Conservation (phyloP, 2,329 filamentous ascomycete genomes). For the Ophiosphaerella korrae region DNA sequence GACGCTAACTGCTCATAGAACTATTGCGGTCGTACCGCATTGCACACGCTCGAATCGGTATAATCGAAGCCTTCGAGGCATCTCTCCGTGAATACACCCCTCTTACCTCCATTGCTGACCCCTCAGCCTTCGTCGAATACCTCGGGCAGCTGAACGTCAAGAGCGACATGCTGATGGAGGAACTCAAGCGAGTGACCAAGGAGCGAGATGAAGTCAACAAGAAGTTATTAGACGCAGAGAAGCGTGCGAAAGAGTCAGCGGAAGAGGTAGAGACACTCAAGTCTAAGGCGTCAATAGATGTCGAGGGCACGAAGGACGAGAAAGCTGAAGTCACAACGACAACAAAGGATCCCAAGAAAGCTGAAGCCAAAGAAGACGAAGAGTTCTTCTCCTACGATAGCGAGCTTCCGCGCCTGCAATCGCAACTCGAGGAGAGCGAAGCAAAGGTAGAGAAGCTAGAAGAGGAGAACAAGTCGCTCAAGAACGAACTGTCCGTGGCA, state of each 20-base stretch:
- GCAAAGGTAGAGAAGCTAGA: slow-evolving; percentile 74
- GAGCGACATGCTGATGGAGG: slow-evolving; percentile 90
- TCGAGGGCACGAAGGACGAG: slow-evolving; percentile 25
- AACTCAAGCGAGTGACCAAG: slow-evolving; percentile 82
- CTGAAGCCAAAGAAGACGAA: slow-evolving; percentile 54
- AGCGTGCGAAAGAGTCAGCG: slow-evolving; percentile 64
- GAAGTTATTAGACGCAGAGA: slow-evolving; percentile 72
- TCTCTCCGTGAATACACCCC: slow-evolving; percentile 91
- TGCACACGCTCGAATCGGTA: slow-evolving; percentile 82
- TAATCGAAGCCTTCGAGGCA: slow-evolving; percentile 92
- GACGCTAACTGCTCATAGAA: slow-evolving; percentile 59
- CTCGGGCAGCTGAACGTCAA: slow-evolving; percentile 84
- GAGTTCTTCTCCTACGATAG: slow-evolving; percentile 93
- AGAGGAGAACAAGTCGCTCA: slow-evolving; percentile 69
- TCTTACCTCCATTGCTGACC: slow-evolving; percentile 84
- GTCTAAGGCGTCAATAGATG: slow-evolving; percentile 18
- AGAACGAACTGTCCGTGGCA: slow-evolving; percentile 71
- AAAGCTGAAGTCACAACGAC: slow-evolving; percentile 27
- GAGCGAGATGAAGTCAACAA: slow-evolving; percentile 83
- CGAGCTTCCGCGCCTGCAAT: slow-evolving; percentile 81
- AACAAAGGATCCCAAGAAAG: slow-evolving; percentile 31
- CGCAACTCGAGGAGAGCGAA: slow-evolving; percentile 71
- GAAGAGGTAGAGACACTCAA: slow-evolving; percentile 68
- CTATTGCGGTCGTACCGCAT: slow-evolving; percentile 89
- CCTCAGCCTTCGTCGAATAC: slow-evolving; percentile 84